phyloP scores from a whole-genome alignment of 1,139 yeast genomes.

The Kurtzmaniella quercitrusa region DNA sequence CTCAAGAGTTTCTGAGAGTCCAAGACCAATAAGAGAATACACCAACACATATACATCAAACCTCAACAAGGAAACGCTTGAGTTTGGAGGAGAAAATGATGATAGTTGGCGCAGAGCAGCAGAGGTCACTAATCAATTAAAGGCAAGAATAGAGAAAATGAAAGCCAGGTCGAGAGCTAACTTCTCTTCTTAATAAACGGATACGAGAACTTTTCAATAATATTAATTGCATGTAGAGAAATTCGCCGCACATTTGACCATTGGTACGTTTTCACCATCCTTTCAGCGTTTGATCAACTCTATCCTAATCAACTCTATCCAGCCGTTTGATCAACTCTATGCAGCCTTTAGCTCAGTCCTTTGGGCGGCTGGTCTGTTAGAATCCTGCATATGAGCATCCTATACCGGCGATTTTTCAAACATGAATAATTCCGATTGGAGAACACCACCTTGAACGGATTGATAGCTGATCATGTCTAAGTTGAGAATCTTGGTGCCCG shows the following conservation, averaged over 20 bases:
- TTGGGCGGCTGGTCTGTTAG: too few species aligned
- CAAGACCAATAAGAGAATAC: slow-evolving; percentile 13
- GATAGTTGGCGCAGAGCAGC: slow-evolving; percentile 90
- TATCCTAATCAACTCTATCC: too few species aligned
- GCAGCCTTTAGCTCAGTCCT: too few species aligned
- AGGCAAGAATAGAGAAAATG: slow-evolving; percentile 88
- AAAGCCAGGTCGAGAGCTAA: slow-evolving; percentile 52
- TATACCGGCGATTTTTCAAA: not conserved
- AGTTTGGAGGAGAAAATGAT: slow-evolving; percentile 41
- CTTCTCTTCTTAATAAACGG: slow-evolving; percentile 2
- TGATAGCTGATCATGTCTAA: slow-evolving; percentile 19
- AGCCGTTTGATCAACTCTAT: too few species aligned
- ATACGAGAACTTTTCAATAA: not conserved
- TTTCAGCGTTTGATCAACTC: too few species aligned
- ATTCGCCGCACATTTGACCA: too few species aligned
- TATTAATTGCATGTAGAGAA: not conserved
- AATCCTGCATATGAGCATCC: not conserved
- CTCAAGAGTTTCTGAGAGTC: slow-evolving; percentile 13
- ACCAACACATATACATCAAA: slow-evolving; percentile 11
- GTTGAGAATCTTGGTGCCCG: slow-evolving; percentile 83
- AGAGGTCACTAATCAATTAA: slow-evolving; percentile 79
- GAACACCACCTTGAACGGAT: not conserved
- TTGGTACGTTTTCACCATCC: too few species aligned
- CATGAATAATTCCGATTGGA: not conserved
- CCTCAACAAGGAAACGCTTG: slow-evolving; percentile 17